Evolutionary conservation across 176 grass and related monocot species (phyloP).

Genomic region (Musa itinerans): DNA sequence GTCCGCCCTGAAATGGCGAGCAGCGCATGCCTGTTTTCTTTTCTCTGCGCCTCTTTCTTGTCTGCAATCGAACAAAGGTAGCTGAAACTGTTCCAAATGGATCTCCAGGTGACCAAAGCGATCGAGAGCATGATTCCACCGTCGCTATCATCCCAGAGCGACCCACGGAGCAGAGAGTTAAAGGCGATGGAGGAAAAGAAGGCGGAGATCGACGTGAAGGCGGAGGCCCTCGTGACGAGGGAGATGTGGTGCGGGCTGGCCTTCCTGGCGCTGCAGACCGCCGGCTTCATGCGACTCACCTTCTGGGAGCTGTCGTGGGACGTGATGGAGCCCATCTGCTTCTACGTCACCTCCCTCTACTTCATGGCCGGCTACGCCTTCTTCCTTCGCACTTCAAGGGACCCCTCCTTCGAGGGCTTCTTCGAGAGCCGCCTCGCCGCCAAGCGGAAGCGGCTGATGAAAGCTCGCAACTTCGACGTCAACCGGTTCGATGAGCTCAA

Average conservation of each 20-base stretch:
- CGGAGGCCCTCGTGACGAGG: conserved; percentile 24
- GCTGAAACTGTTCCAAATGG: not conserved
- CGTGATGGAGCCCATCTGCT: conserved; percentile 97
- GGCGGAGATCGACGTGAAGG: conserved; percentile 43
- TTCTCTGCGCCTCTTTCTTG: not conserved
- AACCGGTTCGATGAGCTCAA: conserved; percentile 39
- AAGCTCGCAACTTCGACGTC: conserved; percentile 47
- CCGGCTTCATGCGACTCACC: conserved; percentile 80
- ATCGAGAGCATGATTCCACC: conserved; percentile 52
- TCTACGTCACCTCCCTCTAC: conserved; percentile 72
- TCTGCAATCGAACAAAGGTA: not conserved
- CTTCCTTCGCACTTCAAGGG: conserved; percentile 73
- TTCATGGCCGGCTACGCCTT: conserved; percentile 86
- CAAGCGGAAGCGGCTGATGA: conserved; percentile 58
- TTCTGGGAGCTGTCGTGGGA: conserved; percentile 98
- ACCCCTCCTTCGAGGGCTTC: conserved; percentile 81
- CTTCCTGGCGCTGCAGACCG: conserved; percentile 46
- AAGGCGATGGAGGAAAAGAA: conserved; percentile 39
- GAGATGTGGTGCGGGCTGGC: conserved; percentile 82
- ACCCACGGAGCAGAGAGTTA: conserved; percentile 31
- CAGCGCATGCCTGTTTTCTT: not conserved
- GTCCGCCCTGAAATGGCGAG: conserved; percentile 70
- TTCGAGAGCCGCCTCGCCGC: conserved; percentile 58
- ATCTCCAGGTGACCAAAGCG: conserved; percentile 39
- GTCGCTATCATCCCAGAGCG: conserved; percentile 3